Evolutionary conservation across 345 rosid species (phyloP).

Genomic region (Microcos paniculata): DNA sequence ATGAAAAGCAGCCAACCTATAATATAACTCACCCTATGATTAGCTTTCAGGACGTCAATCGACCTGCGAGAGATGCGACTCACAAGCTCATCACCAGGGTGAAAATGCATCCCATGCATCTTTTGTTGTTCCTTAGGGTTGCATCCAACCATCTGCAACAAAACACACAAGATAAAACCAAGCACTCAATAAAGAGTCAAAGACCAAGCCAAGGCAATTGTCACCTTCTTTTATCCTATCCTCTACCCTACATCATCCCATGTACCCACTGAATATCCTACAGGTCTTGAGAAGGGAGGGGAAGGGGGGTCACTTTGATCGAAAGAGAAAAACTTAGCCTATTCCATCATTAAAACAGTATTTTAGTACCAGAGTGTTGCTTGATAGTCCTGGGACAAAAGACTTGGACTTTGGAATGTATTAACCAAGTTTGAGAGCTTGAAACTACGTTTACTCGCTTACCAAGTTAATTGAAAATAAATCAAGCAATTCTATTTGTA

Average conservation of each 20-base stretch:
- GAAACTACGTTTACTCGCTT: background rate
- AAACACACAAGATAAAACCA: background rate
- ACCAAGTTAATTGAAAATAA: too few species aligned
- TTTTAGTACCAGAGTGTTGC: background rate
- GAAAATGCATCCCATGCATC: slow-evolving; percentile 91
- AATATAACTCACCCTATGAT: slow-evolving; percentile 66
- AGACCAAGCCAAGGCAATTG: background rate
- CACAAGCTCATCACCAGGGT: slow-evolving; percentile 79
- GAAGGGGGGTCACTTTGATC: background rate
- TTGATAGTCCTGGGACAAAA: background rate
- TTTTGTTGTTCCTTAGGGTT: slow-evolving; percentile 86
- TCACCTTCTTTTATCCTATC: background rate
- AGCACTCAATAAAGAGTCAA: background rate
- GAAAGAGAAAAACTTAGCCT: too few species aligned
- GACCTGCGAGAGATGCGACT: slow-evolving; percentile 84
- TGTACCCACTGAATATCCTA: background rate
- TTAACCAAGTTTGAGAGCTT: background rate
- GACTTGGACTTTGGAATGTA: background rate
- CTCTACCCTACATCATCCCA: background rate
- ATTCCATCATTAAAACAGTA: background rate
- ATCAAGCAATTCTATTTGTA: too few species aligned
- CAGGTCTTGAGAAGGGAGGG: too few species aligned
- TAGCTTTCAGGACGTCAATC: slow-evolving; percentile 75
- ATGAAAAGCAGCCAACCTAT: background rate
- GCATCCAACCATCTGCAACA: slow-evolving; percentile 59